Conservation (phyloP, 1,284 basidiomycete genomes). For the Malassezia caprae region DNA sequence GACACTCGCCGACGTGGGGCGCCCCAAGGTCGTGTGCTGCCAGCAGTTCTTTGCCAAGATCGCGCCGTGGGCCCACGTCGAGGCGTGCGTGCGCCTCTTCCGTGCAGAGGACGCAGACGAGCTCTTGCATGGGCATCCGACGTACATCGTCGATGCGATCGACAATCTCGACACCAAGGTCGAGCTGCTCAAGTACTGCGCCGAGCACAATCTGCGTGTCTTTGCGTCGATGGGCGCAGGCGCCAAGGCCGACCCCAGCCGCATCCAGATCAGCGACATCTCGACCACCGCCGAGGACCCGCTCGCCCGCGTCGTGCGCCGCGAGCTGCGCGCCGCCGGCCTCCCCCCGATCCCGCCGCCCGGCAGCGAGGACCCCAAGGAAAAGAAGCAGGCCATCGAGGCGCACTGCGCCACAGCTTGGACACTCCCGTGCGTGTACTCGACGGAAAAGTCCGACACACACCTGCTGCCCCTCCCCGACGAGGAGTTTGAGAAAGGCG, state of each 20-base stretch:
- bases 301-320: slow-evolving; percentile 77
- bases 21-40: slow-evolving; percentile 78
- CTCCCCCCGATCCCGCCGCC: slow-evolving; percentile 24
- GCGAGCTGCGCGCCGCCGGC: slow-evolving; percentile 57
- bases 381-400: not conserved
- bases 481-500: slow-evolving; percentile 80
- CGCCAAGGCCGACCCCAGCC: slow-evolving; percentile 88
- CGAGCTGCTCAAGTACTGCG: slow-evolving; percentile 42
- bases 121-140: slow-evolving; percentile 29
- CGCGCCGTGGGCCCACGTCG: slow-evolving; percentile 58
- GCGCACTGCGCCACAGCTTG: slow-evolving; percentile 19
- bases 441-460: slow-evolving; percentile 74
- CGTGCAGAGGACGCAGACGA: slow-evolving; percentile 24
- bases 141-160: slow-evolving; percentile 54
- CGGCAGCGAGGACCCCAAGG: slow-evolving; percentile 3
- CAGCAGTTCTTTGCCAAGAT: slow-evolving; percentile 64
- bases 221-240: slow-evolving; percentile 96
- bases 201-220: slow-evolving; percentile 35
- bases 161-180: slow-evolving; percentile 88
- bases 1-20: slow-evolving; percentile 79
- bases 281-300: slow-evolving; percentile 89
- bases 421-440: slow-evolving; percentile 60
- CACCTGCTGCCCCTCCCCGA: slow-evolving; percentile 81
- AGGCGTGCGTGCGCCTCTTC: slow-evolving; percentile 48
- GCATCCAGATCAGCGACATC: slow-evolving; percentile 88